A percentile compares a stretch with the other conserved stretches of the same genome.
Evolutionary conservation across 1,284 basidiomycete species (phyloP).

Genomic region (Golubevia sp.): DNA sequence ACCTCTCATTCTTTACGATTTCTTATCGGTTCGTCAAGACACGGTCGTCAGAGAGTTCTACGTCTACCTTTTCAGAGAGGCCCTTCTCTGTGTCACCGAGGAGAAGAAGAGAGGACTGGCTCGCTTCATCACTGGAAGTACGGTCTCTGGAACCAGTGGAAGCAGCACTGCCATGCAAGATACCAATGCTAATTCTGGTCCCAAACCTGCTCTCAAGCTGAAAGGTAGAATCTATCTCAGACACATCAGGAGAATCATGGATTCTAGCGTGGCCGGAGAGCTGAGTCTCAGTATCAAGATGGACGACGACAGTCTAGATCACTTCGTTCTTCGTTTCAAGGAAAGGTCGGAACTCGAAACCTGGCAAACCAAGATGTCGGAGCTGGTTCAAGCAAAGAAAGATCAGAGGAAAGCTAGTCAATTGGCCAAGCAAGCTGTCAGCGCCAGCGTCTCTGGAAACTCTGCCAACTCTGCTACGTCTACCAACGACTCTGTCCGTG

Average conservation of each 20-base stretch:
- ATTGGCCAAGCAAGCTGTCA: neutral
- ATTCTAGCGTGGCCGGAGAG: conserved; percentile 76
- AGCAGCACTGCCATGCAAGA: conserved; percentile 59
- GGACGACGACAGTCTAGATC: conserved; percentile 88
- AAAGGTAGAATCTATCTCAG: conserved; percentile 93
- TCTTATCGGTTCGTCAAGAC: conserved; percentile 83
- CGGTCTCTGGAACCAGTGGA: conserved; percentile 61
- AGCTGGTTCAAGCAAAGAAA: conserved; percentile 17
- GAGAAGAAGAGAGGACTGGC: conserved; percentile 79
- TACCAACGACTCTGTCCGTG: too few relatives aligned
- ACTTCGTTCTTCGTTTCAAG: conserved; percentile 91
- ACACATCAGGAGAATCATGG: conserved; percentile 84
- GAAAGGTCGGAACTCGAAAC: conserved; percentile 83
- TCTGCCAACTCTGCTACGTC: too few relatives aligned
- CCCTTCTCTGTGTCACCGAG: conserved; percentile 92
- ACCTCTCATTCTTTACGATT: conserved; percentile 84
- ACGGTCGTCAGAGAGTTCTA: conserved; percentile 84
- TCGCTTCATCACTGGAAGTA: conserved; percentile 71
- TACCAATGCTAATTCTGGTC: conserved; percentile 63
- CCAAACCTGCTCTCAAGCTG: conserved; percentile 80
- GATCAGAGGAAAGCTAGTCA: neutral
- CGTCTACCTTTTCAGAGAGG: conserved; percentile 94
- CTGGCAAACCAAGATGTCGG: conserved; percentile 69
- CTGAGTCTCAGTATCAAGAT: conserved; percentile 89
- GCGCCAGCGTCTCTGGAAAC: too few relatives aligned